Base-by-base conservation (phyloP, 2,329 filamentous ascomycete species). In the Bipolaris oryzae region DNA sequence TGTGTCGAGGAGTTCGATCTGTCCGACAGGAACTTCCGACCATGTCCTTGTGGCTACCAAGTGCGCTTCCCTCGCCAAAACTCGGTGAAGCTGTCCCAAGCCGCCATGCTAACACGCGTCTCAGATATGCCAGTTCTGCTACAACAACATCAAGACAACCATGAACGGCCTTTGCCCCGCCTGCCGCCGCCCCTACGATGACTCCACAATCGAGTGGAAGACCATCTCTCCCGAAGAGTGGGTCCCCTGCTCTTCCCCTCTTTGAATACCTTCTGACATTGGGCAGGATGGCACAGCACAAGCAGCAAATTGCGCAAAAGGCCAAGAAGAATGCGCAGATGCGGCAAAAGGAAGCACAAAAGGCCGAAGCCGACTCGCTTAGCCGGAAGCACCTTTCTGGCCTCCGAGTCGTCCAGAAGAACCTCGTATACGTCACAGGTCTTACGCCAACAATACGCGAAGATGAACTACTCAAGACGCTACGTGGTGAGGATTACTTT, bases 1-100 rank as follows among this genome's bases (percentile, higher is more conserved):
- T 99, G 95, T 76, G 96, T 99, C 74, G 95, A 99, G 80, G 96
- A 99, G 81, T 96, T 99, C 74, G 96, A 99, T 79, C 87, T 99
- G 48, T 96, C 92, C 39, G 95, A 99, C 82, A 91, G 92, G 77
- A 96, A 96, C 79, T 99, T 99, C 79, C 88, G 89, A 72, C 95
- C 95, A 65, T 99, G 95, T 81, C 94, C 94, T 55, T 99, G 95
- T 75, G 95, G 95, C 60, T 99, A 99, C 74, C 94, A 98, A 87
- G 94, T 97, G 85, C 62, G 83, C 66, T 44, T n/a, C 25, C 48
- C 48, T 35, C 37, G 43, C 58, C 59, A 65, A 62, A 58, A 62
- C 52, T 57, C 61, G 48, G 54, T 58, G 53, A 57, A 54, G 54
- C 48, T 55, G 20, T 48, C 31, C 49, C 53, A n/a, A 48, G 42